These are phyloP conservation scores for Quercus aquifolioides DNA, from an alignment of 306 rosid species.

Conservation along the genomic window DNA sequence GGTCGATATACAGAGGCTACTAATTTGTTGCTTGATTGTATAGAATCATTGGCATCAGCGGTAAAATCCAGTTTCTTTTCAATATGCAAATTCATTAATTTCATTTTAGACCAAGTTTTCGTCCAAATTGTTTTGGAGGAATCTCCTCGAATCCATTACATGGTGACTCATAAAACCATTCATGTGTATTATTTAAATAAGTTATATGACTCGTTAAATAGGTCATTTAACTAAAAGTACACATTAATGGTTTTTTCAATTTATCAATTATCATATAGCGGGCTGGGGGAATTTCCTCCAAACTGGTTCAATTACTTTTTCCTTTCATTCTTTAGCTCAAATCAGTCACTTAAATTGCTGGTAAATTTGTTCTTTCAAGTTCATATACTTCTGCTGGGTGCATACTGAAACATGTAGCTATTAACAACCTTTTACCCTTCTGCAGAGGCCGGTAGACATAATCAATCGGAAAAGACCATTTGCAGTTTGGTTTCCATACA, in stretches of 20 bases:
- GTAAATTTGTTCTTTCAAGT: not conserved
- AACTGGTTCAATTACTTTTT: no score
- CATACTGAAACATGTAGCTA: conserved; percentile 9
- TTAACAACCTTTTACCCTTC: conserved; percentile 30
- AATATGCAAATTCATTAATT: not conserved
- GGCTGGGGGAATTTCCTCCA: no score
- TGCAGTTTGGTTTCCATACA: conserved; percentile 89
- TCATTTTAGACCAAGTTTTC: no score
- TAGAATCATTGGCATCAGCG: conserved; percentile 70
- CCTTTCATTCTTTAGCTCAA: not conserved
- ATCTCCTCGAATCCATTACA: no score
- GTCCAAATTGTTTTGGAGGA: no score
- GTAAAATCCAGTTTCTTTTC: conserved; percentile 37
- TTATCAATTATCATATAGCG: no score
- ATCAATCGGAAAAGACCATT: conserved; percentile 70
- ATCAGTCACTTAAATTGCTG: not conserved
- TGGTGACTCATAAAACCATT: no score
- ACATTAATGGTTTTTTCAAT: no score
- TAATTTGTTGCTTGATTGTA: conserved; percentile 65
- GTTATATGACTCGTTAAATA: no score
- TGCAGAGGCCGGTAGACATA: conserved; percentile 75
- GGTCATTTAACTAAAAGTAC: no score
- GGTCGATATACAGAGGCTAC: conserved; percentile 92
- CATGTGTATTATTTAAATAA: no score
- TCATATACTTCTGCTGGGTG: not conserved